Evolutionary conservation across 345 rosid genomes (phyloP).

Genomic region (Citrus inodora): DNA sequence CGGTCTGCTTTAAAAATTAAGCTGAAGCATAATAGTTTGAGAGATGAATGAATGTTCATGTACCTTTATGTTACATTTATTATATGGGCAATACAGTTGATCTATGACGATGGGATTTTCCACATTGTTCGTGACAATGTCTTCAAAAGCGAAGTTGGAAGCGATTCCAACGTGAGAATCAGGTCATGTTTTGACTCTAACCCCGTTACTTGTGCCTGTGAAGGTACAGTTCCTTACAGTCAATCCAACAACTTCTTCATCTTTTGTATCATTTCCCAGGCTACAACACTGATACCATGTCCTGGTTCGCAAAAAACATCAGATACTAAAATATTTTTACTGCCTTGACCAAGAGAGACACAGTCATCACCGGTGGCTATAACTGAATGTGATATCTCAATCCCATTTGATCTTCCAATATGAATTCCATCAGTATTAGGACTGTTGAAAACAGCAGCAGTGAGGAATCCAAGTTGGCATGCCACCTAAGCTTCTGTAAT

Average conservation of each 20-base stretch:
- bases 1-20: too few relatives aligned
- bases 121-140: not conserved
- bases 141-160: not conserved
- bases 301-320: slow-evolving; percentile 26
- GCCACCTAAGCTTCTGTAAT: too few relatives aligned
- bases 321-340: slow-evolving; percentile 14
- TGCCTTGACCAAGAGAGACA: slow-evolving; percentile 27
- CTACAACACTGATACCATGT: slow-evolving; percentile 28
- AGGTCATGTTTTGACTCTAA: not conserved
- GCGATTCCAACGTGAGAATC: not conserved
- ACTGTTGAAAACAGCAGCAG: too few relatives aligned
- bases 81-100: not conserved
- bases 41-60: not conserved
- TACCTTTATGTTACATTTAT: not conserved
- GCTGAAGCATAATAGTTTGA: too few relatives aligned
- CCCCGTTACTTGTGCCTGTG: not conserved
- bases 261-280: not conserved
- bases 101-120: slow-evolving; percentile 6
- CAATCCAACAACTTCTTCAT: not conserved
- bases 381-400: slow-evolving; percentile 16
- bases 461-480: too few relatives aligned
- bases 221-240: not conserved
- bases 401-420: slow-evolving; percentile 14
- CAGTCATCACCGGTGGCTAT: slow-evolving; percentile 33
- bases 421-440: slow-evolving; percentile 37